Evolutionary conservation across 1,284 basidiomycete species (phyloP).

Genomic region (Apiotrichum mycotoxinovorans): DNA sequence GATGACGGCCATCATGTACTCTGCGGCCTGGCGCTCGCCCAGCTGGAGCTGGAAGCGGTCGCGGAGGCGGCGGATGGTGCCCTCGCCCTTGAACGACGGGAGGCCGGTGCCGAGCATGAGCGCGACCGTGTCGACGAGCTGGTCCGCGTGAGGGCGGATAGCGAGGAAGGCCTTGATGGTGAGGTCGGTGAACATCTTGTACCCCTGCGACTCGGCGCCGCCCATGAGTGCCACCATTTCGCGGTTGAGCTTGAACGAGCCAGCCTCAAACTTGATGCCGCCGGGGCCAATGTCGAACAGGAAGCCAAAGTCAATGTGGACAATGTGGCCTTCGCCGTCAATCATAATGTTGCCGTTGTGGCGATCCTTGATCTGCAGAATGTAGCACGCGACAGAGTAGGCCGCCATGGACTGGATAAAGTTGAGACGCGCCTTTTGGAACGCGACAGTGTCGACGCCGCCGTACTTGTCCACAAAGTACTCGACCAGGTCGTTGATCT

Average conservation of each 20-base stretch:
- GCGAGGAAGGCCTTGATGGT: conserved; percentile 96
- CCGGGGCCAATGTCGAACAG: conserved; percentile 82
- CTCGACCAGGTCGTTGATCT: conserved; percentile 90
- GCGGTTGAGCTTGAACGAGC: conserved; percentile 94
- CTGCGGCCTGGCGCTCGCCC: conserved; percentile 84
- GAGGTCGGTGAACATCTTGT: conserved; percentile 86
- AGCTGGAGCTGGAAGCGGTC: conserved; percentile 82
- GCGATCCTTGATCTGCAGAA: conserved; percentile 93
- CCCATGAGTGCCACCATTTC: conserved; percentile 99
- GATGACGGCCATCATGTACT: conserved; percentile 84
- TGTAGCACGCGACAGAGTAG: conserved; percentile 98
- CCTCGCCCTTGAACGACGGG: conserved; percentile 94
- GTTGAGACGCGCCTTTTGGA: conserved; percentile 89
- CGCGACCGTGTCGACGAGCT: conserved; percentile 80
- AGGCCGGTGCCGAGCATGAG: conserved; percentile 94
- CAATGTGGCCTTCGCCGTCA: conserved; percentile 90
- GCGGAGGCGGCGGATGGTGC: conserved; percentile 77
- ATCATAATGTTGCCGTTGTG: conserved; percentile 99
- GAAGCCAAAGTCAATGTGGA: conserved; percentile 96
- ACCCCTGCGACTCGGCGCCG: conserved; percentile 86
- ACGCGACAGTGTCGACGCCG: conserved; percentile 77
- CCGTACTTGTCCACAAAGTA: conserved; percentile 98
- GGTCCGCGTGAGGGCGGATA: conserved; percentile 82
- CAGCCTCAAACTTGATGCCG: conserved; percentile 92
- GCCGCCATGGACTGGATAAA: conserved; percentile 99